These are phyloP conservation scores for Aspergillus aculeatus DNA, from an alignment of 2,329 filamentous ascomycete genomes.

Conservation along the genomic window DNA sequence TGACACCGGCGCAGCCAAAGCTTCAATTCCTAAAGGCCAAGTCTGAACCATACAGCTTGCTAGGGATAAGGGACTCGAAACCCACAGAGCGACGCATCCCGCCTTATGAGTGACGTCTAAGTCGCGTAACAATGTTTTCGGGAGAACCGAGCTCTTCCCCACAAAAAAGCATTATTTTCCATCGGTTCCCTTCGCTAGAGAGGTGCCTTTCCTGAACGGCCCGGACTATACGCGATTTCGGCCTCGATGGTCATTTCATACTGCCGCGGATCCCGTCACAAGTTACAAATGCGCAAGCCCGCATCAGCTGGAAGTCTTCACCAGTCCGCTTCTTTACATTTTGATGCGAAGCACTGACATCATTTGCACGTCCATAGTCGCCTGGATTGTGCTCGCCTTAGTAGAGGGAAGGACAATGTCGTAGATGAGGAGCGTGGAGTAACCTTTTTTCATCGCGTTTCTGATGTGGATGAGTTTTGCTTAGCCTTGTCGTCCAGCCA, in stretches of 20 bases:
- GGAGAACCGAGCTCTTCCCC: too few species aligned
- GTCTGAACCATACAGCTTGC: too few species aligned
- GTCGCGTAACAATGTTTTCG: too few species aligned
- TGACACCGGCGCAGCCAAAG: too few species aligned
- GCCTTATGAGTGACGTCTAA: too few species aligned
- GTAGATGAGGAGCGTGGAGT: conserved; percentile 41
- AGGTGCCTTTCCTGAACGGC: too few species aligned
- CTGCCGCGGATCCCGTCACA: conserved; percentile 30
- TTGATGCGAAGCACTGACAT: conserved; percentile 48
- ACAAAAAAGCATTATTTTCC: too few species aligned
- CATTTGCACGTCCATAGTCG: conserved; percentile 39
- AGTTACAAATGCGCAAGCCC: conserved; percentile 29
- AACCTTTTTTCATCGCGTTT: conserved; percentile 40
- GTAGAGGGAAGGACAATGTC: conserved; percentile 40
- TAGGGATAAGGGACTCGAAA: too few species aligned
- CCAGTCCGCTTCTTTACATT: conserved; percentile 34
- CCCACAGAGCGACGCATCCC: too few species aligned
- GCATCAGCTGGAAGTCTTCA: conserved; percentile 21
- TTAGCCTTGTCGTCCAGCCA: conserved; percentile 40
- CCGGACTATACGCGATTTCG: conserved; percentile 8
- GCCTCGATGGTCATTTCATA: conserved; percentile 33
- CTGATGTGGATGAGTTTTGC: conserved; percentile 32
- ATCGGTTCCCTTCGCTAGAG: too few species aligned
- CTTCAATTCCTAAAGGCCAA: too few species aligned
- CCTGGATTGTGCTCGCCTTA: conserved; percentile 30